Base-by-base conservation (phyloP, 2,329 filamentous ascomycete genomes). In the Tetracladium maxilliforme region DNA sequence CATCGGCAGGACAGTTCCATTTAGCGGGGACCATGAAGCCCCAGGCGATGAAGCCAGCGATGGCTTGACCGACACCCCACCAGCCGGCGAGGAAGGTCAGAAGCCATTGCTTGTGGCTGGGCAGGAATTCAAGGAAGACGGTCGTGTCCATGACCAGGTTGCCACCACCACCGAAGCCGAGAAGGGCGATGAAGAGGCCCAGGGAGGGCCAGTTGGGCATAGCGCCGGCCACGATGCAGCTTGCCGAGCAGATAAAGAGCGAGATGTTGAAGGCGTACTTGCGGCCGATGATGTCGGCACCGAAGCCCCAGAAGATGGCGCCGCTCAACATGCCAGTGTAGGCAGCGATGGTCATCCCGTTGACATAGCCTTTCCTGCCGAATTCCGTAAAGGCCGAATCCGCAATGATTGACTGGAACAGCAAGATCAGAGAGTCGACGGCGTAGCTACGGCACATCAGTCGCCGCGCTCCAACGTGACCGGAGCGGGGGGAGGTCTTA, bases 221-320 rank as follows among this genome's bases (percentile, higher is more conserved):
- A 2, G 65, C 69, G 4, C 75, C 78, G 1, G 73, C 75, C 1
- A 77, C 51, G 27, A 79, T 66, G 16, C 62, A 63, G 24, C 73
- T 70, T 6, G 68, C 42, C 4, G 67, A 64, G 38, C 64, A 72
- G 29, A 78, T 54, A 37, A 79, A 60, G 8, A 80, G 53, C 3
- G 68, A 70, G 13, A 67, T 49, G 38, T 80, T 80, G 51, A 81
- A 82, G 5, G 75, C 74, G 34, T 66, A 68, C 33, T 66, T 64
- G 21, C 75, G 59, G 6, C 74, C 75, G 31, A 80, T 70, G 17
- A 80, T 59, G 38, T 81, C 75, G 13, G 71, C 72, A 4, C 58
- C 59, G 16, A 76, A 47, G 3, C 74, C 74, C 73, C 74, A 81
- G 47, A 79, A 78, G 14, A 78, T 42, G 10, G 70, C 70, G 3